Evolutionary conservation across 2,329 filamentous ascomycete genomes (phyloP).

Genomic region (Diaporthe vexans): DNA sequence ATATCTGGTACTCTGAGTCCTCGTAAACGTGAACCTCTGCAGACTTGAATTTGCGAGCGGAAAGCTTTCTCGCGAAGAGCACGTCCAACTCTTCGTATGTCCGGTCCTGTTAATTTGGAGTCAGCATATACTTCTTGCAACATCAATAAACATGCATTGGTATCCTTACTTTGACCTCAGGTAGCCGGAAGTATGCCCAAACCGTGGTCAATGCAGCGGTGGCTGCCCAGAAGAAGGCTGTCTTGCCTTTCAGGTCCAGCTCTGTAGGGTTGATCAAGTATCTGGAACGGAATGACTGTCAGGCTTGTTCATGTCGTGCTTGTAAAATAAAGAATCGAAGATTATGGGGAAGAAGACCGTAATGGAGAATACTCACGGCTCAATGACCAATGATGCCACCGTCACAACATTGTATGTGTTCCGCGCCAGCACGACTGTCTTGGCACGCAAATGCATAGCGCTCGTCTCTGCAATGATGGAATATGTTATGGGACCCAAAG

Average conservation of each 20-base stretch:
- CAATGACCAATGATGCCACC: constrained; percentile 56
- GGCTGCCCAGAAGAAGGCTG: constrained; percentile 58
- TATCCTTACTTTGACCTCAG: constrained; percentile 52
- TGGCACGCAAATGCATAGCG: constrained; percentile 59
- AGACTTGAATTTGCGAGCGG: constrained; percentile 35
- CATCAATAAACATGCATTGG: rapidly evolving
- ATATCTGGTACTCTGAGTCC: constrained; percentile 34
- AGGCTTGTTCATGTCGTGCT: rapidly evolving
- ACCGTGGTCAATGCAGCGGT: constrained; percentile 60
- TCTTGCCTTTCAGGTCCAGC: constrained; percentile 57
- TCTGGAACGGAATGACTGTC: neutral
- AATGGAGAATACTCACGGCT: constrained; percentile 45
- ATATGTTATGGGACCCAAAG: constrained; percentile 62
- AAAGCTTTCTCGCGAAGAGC: constrained; percentile 29
- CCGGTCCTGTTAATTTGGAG: neutral
- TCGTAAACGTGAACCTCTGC: constrained; percentile 36
- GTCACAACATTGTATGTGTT: constrained; percentile 59
- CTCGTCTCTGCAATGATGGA: constrained; percentile 63
- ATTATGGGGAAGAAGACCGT: too few species aligned
- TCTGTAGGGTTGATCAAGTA: constrained; percentile 54
- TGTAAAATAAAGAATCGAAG: too few species aligned
- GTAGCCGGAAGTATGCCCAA: constrained; percentile 65
- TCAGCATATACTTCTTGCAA: neutral
- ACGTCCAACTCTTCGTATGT: constrained; percentile 37
- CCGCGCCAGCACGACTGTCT: constrained; percentile 61